Evolutionary conservation across 106 monocot genomes (phyloP), one percentile per base, ranked within the genome.

Genomic region (Allium fistulosum): DNA sequence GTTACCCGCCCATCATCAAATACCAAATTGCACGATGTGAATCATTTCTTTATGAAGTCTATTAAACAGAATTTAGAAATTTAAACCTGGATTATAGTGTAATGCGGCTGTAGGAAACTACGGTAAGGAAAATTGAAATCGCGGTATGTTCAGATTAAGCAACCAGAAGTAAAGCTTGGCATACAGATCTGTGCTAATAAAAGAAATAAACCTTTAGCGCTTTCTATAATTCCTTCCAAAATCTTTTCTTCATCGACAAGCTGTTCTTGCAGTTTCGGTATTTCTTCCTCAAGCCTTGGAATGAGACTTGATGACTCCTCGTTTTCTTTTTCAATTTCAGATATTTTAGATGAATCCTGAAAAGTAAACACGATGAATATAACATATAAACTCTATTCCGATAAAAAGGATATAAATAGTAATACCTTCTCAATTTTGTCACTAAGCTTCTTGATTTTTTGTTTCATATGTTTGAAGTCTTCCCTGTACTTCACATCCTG

Each of bases 401-500:
- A 58, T 58, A 55, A 9, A 68, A 7, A 60, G 60, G 37, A 3
- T 18, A 51, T 50, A 57, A 7, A 8, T 53, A 15, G 15, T 6
- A 55, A 57, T 72, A 90, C 97, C 80, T 93, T 99, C 59, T 73
- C 82, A 74, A 87, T 69, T 77, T 93, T 99, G 62, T 90, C 90
- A 7, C 87, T 84, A 8, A 84, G 49, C 73, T 93, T 99, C 69
- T 89, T 89, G 6, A 90, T 71, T 73, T 92, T 99, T 74, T 99
- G 88, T 69, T 92, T 87, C 59, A 99, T 26, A 59, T 99, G 97
- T 66, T 93, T 99, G n/a, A 84, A 58, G 80, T 99, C 86, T 84
- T 99, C 97, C 51, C 75, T 72, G 59, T 99, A 81, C 69, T 92
- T 86, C 49, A 90, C 78, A 77, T 92, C 97, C 17, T 79, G 81